Evolutionary conservation across 768 basidiomycete species (phyloP).

Genomic region (Chalciporus chontae): DNA sequence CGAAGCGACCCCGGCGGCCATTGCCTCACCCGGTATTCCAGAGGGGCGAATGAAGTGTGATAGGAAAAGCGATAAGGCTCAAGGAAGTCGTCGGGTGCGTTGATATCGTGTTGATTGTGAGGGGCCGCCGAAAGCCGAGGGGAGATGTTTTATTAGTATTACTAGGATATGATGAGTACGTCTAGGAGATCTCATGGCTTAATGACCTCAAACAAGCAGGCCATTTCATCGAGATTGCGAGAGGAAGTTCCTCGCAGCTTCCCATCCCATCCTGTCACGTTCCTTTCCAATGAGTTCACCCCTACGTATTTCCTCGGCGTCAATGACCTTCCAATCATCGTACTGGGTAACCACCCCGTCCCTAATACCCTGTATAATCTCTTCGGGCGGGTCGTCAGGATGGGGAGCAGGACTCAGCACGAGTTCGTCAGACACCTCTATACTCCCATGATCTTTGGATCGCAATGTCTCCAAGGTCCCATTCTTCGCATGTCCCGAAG

Average conservation of each 20-base stretch:
- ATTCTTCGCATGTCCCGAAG: slow-evolving; percentile 8
- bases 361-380: slow-evolving; percentile 41
- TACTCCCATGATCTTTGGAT: slow-evolving; percentile 3
- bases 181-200: neutral
- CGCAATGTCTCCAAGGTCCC: slow-evolving; percentile 16
- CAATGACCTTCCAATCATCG: slow-evolving; percentile 70
- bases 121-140: neutral
- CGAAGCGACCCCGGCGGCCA: slow-evolving; percentile 26
- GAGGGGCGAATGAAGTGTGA: slow-evolving; percentile 12
- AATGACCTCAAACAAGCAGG: neutral
- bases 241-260: slow-evolving; percentile 42
- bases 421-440: slow-evolving; percentile 6
- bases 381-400: slow-evolving; percentile 45
- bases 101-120: too few species aligned
- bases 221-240: slow-evolving; percentile 5
- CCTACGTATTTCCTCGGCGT: slow-evolving; percentile 64
- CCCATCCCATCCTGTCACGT: slow-evolving; percentile 74
- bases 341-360: slow-evolving; percentile 55
- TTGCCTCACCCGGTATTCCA: slow-evolving; percentile 30
- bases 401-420: slow-evolving; percentile 37
- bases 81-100: neutral
- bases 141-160: slow-evolving; percentile 11
- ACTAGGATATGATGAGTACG: neutral
- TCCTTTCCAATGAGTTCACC: slow-evolving; percentile 63
- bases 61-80: neutral